Base-by-base conservation (phyloP, 805 yeast genomes). In the Cyberlindnera veronae region DNA sequence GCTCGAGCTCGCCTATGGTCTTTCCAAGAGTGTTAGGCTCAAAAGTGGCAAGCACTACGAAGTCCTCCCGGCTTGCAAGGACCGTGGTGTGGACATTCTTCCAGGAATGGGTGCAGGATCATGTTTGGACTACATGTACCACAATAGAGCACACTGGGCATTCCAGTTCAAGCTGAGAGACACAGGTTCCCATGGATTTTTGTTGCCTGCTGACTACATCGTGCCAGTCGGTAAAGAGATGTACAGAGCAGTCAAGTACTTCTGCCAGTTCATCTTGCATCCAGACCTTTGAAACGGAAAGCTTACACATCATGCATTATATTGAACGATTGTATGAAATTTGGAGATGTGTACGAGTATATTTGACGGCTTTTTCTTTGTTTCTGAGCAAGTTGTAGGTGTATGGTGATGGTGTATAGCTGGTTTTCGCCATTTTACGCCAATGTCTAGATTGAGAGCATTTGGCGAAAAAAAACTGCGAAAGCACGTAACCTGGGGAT, bases 91-190 rank as follows among this genome's bases (percentile, higher is more conserved):
- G 3, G 93, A 85, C 58, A 58, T 84, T 43, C 56, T 77, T 11
- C 90, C 93, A 2, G 84, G 81, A 15, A 64, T 81, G 59, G 93
- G 93, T 3, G 72, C 89, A 5, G 95, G 95, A 3, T 75, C 87
- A 3, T 82, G 86, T 1, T 67, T 87, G 51, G 95, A 87, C 54
- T 87, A 72, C 57, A 83, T 86, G 91, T 87, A 86, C 55, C 88
- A 84, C 61, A 76, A 80, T 54, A 74, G 80, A 44, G 93, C 93
- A 1, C 76, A 70, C 52, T 85, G 90, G 89, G 95, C 95, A 1
- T 82, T 81, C 62, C 95, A 85, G 54, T 64, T 88, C 42, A 85
- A 87, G 61, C 66, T 88, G 40, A 71, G 95, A 54, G 95, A 87
- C 56, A 75, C 83, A 15, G 95, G 95, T 0, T 72, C 77, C 35